Evolutionary conservation across 1,284 basidiomycete genomes (phyloP), one percentile per base, ranked within the genome.

Genomic region (Tilletia setariae): DNA sequence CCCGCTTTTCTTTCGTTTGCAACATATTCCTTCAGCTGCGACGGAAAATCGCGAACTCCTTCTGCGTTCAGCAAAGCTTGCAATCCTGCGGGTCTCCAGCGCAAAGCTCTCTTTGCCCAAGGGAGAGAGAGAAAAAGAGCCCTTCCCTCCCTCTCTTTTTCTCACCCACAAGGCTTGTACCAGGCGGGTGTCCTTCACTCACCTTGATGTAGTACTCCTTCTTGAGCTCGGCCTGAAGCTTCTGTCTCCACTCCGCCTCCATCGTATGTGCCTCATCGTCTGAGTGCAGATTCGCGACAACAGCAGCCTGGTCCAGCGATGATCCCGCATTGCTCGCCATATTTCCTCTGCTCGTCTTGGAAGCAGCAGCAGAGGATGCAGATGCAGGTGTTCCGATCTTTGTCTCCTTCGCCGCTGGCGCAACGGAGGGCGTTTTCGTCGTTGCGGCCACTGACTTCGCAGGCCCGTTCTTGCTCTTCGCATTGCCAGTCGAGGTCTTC

Each of bases 1-100:
- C 77, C 74, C 11, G 75, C 67, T 9, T 46, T 65, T 59, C 73
- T 68, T 70, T 82, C 76, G 19, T 68, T 63, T 4, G 70, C 68
- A 4, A 82, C 70, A 47, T 80, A 82, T 46, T 67, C 13, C 67
- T 81, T 81, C 64, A 82, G 79, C 15, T 68, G 30, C 49, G 65
- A 6, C 11, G 35, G n/a, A n/a, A n/a, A n/a, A n/a, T n/a, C n/a
- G n/a, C n/a, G n/a, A n/a, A n/a, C n/a, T n/a, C n/a, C n/a, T n/a
- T n/a, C n/a, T n/a, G n/a, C n/a, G n/a, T n/a, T n/a, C n/a, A n/a
- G n/a, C n/a, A n/a, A n/a, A n/a, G n/a, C n/a, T n/a, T n/a, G n/a
- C n/a, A n/a, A n/a, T n/a, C n/a, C n/a, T n/a, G n/a, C n/a, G n/a
- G n/a, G n/a, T n/a, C n/a, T n/a, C n/a, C n/a, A n/a, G n/a, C n/a